Evolutionary conservation across 2,329 filamentous ascomycete species (phyloP), one percentile per base, ranked within the genome.

Genomic region (Colletotrichum shisoi): DNA sequence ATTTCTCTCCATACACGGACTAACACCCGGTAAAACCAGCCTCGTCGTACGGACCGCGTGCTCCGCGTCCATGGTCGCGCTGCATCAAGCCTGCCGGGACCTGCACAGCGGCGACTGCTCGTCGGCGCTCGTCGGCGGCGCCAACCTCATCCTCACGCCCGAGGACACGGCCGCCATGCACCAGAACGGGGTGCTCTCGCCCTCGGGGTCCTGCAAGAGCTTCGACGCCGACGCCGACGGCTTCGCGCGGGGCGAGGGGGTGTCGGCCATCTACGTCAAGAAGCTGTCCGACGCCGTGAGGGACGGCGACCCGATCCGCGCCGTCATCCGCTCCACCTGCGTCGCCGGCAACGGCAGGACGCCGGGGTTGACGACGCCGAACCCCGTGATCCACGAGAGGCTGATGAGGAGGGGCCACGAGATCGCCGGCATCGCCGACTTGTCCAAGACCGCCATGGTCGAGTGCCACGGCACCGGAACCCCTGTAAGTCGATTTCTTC

Each of bases 161-260:
- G 69, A 64, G 3, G 72, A 74, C 45, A 75, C 72, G 6, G 71
- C 74, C 5, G 67, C 72, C 0, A 74, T 80, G 72, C 71, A 73
- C 2, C 73, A 77, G 42, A 73, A 79, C 40, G 76, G 77, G 1
- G 73, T 81, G 0, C 70, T 83, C 4, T 78, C 76, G 3, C 71
- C 74, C 1, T 71, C 74, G 0, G 78, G 75, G 34, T 67, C 75
- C 34, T 72, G 73, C 51, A 72, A 76, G 56, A 74, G 75, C 1
- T 84, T 82, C 65, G 82, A 83, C 48, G 73, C 76, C 2, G 71
- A 75, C 8, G 84, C 82, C 0, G 76, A 84, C 60, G 85, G 85
- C 0, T 87, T 85, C 63, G 82, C 76, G 0, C 77, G 83, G 6
- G 84, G 81, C 2, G 85, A 87, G 68, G 84, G 80, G 5, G 71